Evolutionary conservation across 441 rosid species (phyloP).

Genomic region (Erysimum pusillum): DNA sequence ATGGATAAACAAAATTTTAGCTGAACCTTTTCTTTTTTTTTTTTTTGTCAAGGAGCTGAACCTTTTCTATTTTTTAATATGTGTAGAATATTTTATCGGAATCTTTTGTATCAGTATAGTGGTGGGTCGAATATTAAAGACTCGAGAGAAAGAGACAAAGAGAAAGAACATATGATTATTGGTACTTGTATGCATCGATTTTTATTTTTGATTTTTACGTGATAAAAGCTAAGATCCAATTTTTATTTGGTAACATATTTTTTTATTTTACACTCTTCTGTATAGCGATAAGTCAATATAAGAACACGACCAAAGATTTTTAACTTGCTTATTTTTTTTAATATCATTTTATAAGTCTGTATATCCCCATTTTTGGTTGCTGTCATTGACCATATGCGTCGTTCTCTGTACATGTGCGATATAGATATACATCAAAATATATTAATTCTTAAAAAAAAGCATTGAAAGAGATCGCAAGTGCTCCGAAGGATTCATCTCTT

Average conservation of each 20-base stretch:
- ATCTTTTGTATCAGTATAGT: slow-evolving; percentile 28
- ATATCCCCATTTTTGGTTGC: slow-evolving; percentile 6
- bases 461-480: slow-evolving; percentile 27
- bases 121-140: slow-evolving; percentile 30
- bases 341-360: slow-evolving; percentile 12
- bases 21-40: background rate
- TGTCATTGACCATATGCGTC: slow-evolving; percentile 42
- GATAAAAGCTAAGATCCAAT: slow-evolving; percentile 5
- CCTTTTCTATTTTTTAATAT: background rate
- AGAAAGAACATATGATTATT: slow-evolving; percentile 34
- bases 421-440: slow-evolving; percentile 11
- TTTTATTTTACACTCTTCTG: too few species aligned
- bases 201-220: background rate
- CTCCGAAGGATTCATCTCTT: slow-evolving; percentile 28
- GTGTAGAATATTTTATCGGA: slow-evolving; percentile 22
- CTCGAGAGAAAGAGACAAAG: slow-evolving; percentile 31
- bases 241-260: too few species aligned
- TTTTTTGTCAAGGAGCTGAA: too few species aligned
- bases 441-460: background rate
- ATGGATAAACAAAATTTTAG: background rate
- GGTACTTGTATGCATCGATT: slow-evolving; percentile 12
- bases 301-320: slow-evolving; percentile 3
- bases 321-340: background rate
- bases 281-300: background rate
- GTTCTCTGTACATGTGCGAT: slow-evolving; percentile 20